A percentile compares a stretch with the other conserved stretches of the same genome.
Conservation (phyloP, 768 basidiomycete species). For the Leucocoprinus birnbaumii region DNA sequence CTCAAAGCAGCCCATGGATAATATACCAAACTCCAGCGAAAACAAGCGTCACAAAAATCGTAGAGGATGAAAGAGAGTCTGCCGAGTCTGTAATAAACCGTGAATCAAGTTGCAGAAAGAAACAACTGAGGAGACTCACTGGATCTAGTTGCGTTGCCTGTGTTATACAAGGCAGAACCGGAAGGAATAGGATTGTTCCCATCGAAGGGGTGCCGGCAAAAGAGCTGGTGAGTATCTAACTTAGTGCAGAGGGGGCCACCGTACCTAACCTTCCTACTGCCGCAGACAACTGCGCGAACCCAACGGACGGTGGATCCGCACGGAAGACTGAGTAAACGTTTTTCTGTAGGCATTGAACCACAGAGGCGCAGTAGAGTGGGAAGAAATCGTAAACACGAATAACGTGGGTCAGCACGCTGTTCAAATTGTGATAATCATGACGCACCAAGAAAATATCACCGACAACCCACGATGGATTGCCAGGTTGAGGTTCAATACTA, state of each 20-base stretch:
- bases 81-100: not conserved
- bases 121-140: not conserved
- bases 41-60: not conserved
- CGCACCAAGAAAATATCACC: constrained; percentile 73
- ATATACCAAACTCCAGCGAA: constrained; percentile 8
- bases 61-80: not conserved
- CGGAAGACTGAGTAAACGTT: constrained; percentile 53
- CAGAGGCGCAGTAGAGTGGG: too few relatives aligned
- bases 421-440: constrained; percentile 27
- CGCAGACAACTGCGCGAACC: constrained; percentile 48
- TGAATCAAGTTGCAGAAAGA: not conserved
- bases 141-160: not conserved
- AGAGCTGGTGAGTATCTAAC: not conserved
- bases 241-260: constrained; percentile 9
- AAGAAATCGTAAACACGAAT: not conserved
- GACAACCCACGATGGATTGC: constrained; percentile 57
- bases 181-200: not conserved
- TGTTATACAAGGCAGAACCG: not conserved
- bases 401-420: constrained; percentile 7
- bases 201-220: not conserved
- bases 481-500: constrained; percentile 32
- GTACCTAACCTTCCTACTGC: constrained; percentile 40
- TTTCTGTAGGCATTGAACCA: too few relatives aligned
- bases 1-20: not conserved
- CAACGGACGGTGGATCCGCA: constrained; percentile 42